phyloP scores from a whole-genome alignment of 2,329 filamentous ascomycete genomes.

The Fusarium sp. region DNA sequence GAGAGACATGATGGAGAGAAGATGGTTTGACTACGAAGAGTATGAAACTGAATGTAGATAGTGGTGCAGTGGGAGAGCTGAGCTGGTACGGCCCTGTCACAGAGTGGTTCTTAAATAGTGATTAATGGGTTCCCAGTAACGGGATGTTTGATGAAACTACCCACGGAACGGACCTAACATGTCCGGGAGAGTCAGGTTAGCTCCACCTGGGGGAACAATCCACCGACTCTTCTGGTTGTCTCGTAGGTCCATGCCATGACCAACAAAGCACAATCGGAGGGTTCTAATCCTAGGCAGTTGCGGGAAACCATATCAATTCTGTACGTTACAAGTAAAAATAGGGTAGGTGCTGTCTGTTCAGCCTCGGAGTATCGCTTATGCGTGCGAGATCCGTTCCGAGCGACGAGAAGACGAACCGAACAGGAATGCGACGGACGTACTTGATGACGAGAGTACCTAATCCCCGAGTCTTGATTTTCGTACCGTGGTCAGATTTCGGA shows the following conservation, averaged over 20 bases:
- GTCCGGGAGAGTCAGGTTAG: conserved; percentile 11
- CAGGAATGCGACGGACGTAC: background rate
- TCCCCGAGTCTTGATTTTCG: conserved; percentile 3
- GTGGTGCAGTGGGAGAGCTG: background rate
- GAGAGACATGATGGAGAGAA: conserved; percentile 51
- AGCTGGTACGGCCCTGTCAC: background rate
- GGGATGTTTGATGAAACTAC: conserved; percentile 13
- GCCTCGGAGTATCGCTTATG: background rate
- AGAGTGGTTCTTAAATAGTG: conserved; percentile 26
- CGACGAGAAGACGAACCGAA: background rate
- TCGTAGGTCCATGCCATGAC: background rate
- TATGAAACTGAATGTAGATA: background rate
- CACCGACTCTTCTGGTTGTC: background rate
- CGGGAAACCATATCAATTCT: background rate
- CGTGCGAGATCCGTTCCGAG: conserved; percentile 13
- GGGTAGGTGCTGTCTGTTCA: background rate
- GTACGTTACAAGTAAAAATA: background rate
- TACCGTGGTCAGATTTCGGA: background rate
- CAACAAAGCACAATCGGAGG: background rate
- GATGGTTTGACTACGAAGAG: background rate
- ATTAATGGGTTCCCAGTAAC: background rate
- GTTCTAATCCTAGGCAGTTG: background rate
- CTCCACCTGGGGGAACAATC: conserved; percentile 17
- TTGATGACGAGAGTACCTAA: background rate
- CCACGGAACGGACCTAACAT: conserved; percentile 21